phyloP scores from a whole-genome alignment of 352 stramenopile genomes.

The Globisporangium lucens region DNA sequence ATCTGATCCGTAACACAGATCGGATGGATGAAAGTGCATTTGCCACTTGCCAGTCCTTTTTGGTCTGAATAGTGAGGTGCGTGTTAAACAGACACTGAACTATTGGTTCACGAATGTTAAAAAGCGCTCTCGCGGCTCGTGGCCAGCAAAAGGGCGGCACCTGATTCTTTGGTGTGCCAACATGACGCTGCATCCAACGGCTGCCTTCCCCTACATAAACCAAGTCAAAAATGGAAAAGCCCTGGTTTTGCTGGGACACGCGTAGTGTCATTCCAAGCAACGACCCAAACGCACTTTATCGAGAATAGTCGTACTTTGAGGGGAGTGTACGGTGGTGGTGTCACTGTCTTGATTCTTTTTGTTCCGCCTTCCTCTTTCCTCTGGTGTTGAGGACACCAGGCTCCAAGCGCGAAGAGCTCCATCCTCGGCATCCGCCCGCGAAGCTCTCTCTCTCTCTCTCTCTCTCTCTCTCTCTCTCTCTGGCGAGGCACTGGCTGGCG shows the following conservation, averaged over 20 bases:
- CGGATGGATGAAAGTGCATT: too few species aligned
- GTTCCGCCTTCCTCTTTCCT: background rate
- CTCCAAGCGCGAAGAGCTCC: constrained; percentile 1
- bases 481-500: background rate
- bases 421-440: background rate
- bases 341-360: background rate
- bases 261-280: background rate
- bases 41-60: too few species aligned
- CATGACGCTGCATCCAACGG: too few species aligned
- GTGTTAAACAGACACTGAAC: too few species aligned
- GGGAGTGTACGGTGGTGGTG: background rate
- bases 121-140: too few species aligned
- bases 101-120: too few species aligned
- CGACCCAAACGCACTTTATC: background rate
- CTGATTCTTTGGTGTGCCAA: too few species aligned
- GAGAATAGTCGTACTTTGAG: background rate
- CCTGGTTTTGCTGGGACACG: background rate
- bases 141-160: too few species aligned
- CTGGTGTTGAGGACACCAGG: constrained; percentile 2
- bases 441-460: background rate
- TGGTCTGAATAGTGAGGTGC: too few species aligned
- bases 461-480: background rate
- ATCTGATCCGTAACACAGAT: too few species aligned
- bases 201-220: too few species aligned
- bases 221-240: too few species aligned